Percentiles rank a stretch among this genome's conserved stretches.
Evolutionary conservation across 2,329 filamentous ascomycete species (phyloP).

Genomic region (Cyphellophora attinorum): DNA sequence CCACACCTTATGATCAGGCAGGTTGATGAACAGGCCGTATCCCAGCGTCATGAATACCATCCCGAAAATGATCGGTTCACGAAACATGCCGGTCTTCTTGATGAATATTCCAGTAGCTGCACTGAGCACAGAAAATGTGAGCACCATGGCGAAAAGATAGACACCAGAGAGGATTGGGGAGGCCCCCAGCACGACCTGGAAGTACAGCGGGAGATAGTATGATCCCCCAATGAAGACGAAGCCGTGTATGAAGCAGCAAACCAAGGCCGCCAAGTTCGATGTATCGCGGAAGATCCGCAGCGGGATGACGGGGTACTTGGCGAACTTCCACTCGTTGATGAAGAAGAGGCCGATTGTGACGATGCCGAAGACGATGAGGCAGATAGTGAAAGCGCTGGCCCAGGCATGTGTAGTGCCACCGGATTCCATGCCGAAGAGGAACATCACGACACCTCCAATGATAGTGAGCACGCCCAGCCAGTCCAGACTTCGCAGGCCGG

Average conservation of each 20-base stretch:
- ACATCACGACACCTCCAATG: conserved; percentile 57
- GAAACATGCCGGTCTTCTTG: conserved; percentile 62
- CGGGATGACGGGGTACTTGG: conserved; percentile 56
- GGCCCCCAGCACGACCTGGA: conserved; percentile 63
- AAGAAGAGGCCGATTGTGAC: conserved; percentile 40
- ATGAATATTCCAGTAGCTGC: conserved; percentile 56
- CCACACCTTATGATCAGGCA: conserved; percentile 44
- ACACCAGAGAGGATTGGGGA: conserved; percentile 63
- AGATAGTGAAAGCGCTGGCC: conserved; percentile 40
- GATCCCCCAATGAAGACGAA: conserved; percentile 67
- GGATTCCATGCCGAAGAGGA: conserved; percentile 60
- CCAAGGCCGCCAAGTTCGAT: conserved; percentile 46
- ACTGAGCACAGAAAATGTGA: conserved; percentile 57
- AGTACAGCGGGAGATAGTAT: conserved; percentile 80
- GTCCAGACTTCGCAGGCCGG: conserved; percentile 52
- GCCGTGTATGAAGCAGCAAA: conserved; percentile 62
- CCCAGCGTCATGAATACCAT: conserved; percentile 54
- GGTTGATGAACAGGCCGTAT: conserved; percentile 54
- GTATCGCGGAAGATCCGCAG: conserved; percentile 29
- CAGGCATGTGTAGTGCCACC: conserved; percentile 52
- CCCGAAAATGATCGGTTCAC: conserved; percentile 49
- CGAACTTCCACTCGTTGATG: conserved; percentile 51
- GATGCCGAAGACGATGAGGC: conserved; percentile 37
- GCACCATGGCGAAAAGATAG: conserved; percentile 61
- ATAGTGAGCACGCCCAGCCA: conserved; percentile 55